phyloP scores from a whole-genome alignment of 2,329 filamentous ascomycete genomes.

The Teratosphaeriaceae sp. region DNA sequence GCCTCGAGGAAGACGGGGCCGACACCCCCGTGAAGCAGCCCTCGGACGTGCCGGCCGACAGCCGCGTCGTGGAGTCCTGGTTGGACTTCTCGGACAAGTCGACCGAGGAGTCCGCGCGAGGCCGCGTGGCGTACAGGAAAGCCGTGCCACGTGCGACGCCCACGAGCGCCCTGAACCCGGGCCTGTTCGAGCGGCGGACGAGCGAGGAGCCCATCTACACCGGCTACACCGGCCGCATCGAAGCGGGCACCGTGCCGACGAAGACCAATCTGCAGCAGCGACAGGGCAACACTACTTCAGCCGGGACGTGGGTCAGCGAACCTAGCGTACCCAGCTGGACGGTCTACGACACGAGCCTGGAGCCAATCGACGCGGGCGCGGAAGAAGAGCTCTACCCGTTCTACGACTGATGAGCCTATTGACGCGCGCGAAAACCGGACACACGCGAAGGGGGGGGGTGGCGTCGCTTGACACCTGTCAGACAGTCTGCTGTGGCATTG shows the following conservation, averaged over 20 bases:
- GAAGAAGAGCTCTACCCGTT: too few species aligned
- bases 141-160: constrained; percentile 10
- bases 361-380: too few species aligned
- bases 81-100: constrained; percentile 15
- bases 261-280: background rate
- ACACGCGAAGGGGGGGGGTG: background rate
- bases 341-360: background rate
- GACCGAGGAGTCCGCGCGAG: constrained; percentile 3
- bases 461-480: constrained; percentile 3
- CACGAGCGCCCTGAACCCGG: constrained; percentile 14
- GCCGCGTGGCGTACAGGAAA: constrained; percentile 9
- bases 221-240: constrained; percentile 1
- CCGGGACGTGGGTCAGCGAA: background rate
- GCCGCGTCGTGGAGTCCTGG: constrained; percentile 15
- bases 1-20: constrained; percentile 14
- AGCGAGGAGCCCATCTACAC: constrained; percentile 7
- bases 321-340: background rate
- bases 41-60: constrained; percentile 11
- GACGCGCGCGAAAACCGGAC: too few species aligned
- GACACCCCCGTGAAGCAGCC: constrained; percentile 8
- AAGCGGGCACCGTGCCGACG: constrained; percentile 3
- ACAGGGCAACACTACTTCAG: background rate
- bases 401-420: too few species aligned
- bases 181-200: constrained; percentile 10
- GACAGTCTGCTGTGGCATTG: constrained; percentile 1